Conservation (phyloP, 768 basidiomycete species). For the Tulasnella sp. region DNA sequence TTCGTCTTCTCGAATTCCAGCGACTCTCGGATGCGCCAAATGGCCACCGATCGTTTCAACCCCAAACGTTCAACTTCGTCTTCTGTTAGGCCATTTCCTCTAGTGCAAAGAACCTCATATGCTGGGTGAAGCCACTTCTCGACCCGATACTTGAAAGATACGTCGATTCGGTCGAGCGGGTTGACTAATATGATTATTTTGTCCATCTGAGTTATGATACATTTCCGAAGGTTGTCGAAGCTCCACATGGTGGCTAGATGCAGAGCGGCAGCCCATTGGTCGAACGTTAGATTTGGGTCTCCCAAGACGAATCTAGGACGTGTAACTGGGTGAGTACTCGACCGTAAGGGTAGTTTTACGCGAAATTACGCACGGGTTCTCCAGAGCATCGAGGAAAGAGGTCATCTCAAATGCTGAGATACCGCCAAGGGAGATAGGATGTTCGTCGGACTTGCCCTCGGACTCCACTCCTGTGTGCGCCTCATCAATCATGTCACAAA, state of each 20-base stretch:
- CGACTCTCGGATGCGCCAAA: neutral
- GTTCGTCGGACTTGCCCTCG: neutral
- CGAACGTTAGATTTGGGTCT: neutral
- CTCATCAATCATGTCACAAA: neutral
- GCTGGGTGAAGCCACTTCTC: conserved; percentile 15
- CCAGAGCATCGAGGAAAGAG: neutral
- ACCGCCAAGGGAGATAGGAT: neutral
- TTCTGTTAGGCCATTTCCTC: neutral
- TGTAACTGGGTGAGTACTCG: no score
- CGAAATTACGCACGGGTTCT: neutral
- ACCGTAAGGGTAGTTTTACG: neutral
- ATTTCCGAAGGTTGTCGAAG: neutral
- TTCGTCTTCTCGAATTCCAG: neutral
- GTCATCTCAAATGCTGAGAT: neutral
- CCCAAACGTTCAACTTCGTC: conserved; percentile 2
- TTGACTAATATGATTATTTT: neutral
- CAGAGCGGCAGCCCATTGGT: neutral
- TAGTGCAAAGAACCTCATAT: neutral
- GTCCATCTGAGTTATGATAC: neutral
- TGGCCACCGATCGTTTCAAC: neutral
- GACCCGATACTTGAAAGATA: neutral
- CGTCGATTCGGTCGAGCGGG: neutral
- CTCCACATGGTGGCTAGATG: conserved; percentile 2
- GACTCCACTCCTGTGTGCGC: neutral
- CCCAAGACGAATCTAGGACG: no score